Evolutionary conservation across 495 filamentous ascomycete genomes (phyloP).

Genomic region (Xylaria venustula): DNA sequence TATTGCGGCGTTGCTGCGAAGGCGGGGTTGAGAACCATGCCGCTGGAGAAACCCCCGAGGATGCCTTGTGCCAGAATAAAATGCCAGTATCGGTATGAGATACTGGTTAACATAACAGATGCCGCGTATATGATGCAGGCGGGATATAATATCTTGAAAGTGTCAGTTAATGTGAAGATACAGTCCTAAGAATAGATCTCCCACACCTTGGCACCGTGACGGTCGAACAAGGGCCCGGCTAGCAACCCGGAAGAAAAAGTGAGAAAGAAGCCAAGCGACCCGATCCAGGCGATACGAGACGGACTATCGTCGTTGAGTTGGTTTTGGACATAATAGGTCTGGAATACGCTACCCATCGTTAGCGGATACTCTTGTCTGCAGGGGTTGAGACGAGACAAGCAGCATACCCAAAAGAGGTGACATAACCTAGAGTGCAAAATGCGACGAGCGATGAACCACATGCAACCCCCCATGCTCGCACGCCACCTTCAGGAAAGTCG

Average conservation of each 20-base stretch:
- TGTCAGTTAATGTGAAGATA: background rate
- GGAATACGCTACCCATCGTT: conserved; percentile 39
- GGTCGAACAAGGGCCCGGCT: conserved; percentile 53
- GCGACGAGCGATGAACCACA: conserved; percentile 29
- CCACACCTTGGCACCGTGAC: conserved; percentile 44
- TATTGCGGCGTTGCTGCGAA: conserved; percentile 54
- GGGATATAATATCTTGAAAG: conserved; percentile 37
- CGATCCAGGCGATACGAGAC: conserved; percentile 61
- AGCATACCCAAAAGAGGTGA: conserved; percentile 57
- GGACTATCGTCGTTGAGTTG: conserved; percentile 46
- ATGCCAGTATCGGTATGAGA: conserved; percentile 60
- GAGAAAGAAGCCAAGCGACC: conserved; percentile 50
- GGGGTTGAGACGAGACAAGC: background rate
- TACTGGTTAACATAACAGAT: conserved; percentile 54
- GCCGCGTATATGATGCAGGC: conserved; percentile 37
- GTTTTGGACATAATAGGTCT: conserved; percentile 57
- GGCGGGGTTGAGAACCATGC: conserved; percentile 50
- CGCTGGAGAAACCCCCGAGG: conserved; percentile 50
- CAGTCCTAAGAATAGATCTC: too few relatives aligned
- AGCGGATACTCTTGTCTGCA: background rate
- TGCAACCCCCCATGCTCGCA: conserved; percentile 34
- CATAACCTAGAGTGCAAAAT: conserved; percentile 59
- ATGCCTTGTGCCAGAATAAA: conserved; percentile 63
- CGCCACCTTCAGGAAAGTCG: conserved; percentile 31
- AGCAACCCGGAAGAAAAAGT: conserved; percentile 46